A percentile compares a stretch with the other conserved stretches of the same genome.
phyloP scores from a whole-genome alignment of 2,329 filamentous ascomycete species.

The Neurospora sp. region DNA sequence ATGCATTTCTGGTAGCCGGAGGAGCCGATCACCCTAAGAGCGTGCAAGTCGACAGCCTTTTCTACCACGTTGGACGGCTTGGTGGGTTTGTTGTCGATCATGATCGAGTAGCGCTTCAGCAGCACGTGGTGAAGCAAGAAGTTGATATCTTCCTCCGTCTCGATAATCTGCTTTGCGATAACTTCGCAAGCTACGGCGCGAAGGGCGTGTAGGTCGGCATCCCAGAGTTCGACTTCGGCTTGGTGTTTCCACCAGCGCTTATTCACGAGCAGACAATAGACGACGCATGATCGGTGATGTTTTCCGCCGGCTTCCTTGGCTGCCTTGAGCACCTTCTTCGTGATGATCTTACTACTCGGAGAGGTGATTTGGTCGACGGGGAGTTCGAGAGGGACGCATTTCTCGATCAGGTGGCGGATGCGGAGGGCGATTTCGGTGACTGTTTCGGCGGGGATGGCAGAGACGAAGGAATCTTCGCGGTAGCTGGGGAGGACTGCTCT shows the following conservation, averaged over 20 bases:
- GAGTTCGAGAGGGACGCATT: constrained; percentile 83
- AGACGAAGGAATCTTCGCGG: constrained; percentile 46
- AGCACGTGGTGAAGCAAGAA: constrained; percentile 76
- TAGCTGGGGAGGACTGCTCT: constrained; percentile 56
- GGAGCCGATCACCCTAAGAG: constrained; percentile 77
- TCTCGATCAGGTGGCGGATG: constrained; percentile 82
- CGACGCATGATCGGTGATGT: constrained; percentile 68
- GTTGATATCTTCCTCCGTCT: constrained; percentile 66
- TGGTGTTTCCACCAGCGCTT: constrained; percentile 71
- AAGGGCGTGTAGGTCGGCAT: constrained; percentile 72
- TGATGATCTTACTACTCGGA: constrained; percentile 81
- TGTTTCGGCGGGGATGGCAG: constrained; percentile 64
- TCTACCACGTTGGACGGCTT: constrained; percentile 81
- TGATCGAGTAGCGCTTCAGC: constrained; percentile 78
- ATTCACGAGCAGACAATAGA: constrained; percentile 70
- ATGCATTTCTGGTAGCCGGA: constrained; percentile 96
- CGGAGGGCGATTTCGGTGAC: constrained; percentile 87
- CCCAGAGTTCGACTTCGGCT: constrained; percentile 76
- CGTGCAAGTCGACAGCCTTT: constrained; percentile 86
- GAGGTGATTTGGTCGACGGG: constrained; percentile 64
- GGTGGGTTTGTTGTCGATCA: constrained; percentile 62
- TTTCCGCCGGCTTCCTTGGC: constrained; percentile 72
- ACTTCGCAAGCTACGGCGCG: constrained; percentile 80
- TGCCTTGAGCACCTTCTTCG: constrained; percentile 65
- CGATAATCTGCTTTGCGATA: constrained; percentile 82